Conservation (phyloP, 2,329 filamentous ascomycete species). For the Neophaeococcomyces mojaviensis region DNA sequence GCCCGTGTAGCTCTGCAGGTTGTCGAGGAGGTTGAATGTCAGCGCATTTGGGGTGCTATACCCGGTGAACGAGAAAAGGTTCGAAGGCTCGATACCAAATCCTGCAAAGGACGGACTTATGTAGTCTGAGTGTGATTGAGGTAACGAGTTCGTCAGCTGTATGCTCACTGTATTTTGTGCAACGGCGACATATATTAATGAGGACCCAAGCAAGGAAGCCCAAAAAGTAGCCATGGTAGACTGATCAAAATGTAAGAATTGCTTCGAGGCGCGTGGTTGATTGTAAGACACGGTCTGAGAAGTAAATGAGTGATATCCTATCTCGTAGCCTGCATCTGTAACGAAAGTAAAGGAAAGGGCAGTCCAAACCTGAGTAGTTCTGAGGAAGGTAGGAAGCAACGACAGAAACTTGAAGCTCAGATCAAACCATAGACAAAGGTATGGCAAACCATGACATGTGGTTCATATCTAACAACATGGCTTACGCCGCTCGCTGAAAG, state of each 20-base stretch:
- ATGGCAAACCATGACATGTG: too few relatives aligned
- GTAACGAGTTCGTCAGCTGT: slow-evolving; percentile 11
- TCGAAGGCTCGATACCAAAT: slow-evolving; percentile 47
- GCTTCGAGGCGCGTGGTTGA: too few relatives aligned
- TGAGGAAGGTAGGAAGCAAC: too few relatives aligned
- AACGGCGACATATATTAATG: slow-evolving; percentile 6
- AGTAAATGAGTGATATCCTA: too few relatives aligned
- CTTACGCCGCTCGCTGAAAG: too few relatives aligned
- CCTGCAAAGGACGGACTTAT: slow-evolving; percentile 41
- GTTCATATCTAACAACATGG: too few relatives aligned
- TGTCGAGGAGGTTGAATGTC: slow-evolving; percentile 42
- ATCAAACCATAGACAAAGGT: too few relatives aligned
- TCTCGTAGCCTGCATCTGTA: too few relatives aligned
- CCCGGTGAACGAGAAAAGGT: slow-evolving; percentile 46
- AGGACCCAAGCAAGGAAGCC: not conserved
- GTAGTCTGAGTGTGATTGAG: slow-evolving; percentile 14
- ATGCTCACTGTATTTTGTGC: slow-evolving; percentile 5
- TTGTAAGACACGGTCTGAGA: too few relatives aligned
- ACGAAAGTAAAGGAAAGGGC: too few relatives aligned
- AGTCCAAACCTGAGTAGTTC: too few relatives aligned
- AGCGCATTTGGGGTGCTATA: slow-evolving; percentile 35
- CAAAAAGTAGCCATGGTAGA: slow-evolving; percentile 7
- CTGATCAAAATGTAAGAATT: not conserved
- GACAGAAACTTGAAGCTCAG: too few relatives aligned
- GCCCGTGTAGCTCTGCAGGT: slow-evolving; percentile 43